Percentiles rank a stretch among this genome's conserved stretches.
These are phyloP conservation scores for Ogataea nitratoaversa DNA, from an alignment of 805 yeast species.

Conservation along the genomic window DNA sequence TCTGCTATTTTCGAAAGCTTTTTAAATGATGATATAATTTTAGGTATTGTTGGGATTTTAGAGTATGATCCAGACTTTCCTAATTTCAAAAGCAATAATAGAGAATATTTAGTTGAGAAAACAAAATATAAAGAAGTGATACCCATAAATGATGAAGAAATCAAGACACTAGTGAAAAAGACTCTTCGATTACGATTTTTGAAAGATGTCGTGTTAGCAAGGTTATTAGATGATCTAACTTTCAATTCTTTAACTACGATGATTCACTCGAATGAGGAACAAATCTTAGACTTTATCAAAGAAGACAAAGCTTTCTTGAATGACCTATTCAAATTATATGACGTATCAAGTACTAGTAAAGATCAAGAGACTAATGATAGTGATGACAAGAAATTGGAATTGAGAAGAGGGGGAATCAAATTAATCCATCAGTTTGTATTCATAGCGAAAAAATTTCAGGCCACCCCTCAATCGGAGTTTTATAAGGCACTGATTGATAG, in stretches of 20 bases:
- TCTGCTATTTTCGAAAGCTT: constrained; percentile 53
- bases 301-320: constrained; percentile 48
- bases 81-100: constrained; percentile 69
- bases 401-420: constrained; percentile 65
- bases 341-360: constrained; percentile 9
- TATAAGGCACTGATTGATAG: constrained; percentile 57
- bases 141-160: constrained; percentile 49
- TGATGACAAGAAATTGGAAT: constrained; percentile 7
- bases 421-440: constrained; percentile 76
- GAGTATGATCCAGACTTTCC: constrained; percentile 93
- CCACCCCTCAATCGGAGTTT: constrained; percentile 59
- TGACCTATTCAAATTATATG: constrained; percentile 57
- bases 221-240: constrained; percentile 78
- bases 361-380: not conserved
- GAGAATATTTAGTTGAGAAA: constrained; percentile 57
- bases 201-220: constrained; percentile 80
- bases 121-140: constrained; percentile 67
- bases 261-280: constrained; percentile 65
- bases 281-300: constrained; percentile 56
- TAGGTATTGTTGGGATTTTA: constrained; percentile 69
- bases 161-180: constrained; percentile 56
- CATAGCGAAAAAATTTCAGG: constrained; percentile 64
- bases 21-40: constrained; percentile 46
- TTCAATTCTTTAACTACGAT: constrained; percentile 61
- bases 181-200: constrained; percentile 78